These are phyloP conservation scores for Dothideomycetidae sp. DNA, from an alignment of 2,329 filamentous ascomycete genomes.

Conservation along the genomic window DNA sequence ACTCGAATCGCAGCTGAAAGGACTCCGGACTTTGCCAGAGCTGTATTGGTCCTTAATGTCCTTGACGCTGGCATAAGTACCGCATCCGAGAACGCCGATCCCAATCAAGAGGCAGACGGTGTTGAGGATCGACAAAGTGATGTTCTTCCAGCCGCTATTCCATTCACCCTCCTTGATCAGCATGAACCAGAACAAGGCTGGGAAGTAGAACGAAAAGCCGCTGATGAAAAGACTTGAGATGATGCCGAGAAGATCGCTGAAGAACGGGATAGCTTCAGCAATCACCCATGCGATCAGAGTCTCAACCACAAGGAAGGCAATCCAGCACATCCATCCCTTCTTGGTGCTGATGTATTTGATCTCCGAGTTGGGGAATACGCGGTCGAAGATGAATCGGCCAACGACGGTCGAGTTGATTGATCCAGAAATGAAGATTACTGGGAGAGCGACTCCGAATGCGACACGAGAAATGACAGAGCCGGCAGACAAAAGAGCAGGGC, in stretches of 20 bases:
- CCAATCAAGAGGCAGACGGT: constrained; percentile 26
- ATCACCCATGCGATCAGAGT: constrained; percentile 56
- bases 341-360: constrained; percentile 30
- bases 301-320: constrained; percentile 40
- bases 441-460: constrained; percentile 56
- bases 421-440: constrained; percentile 59
- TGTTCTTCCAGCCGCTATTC: constrained; percentile 33
- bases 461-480: constrained; percentile 43
- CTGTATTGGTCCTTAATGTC: constrained; percentile 31
- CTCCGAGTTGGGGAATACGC: constrained; percentile 44
- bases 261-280: constrained; percentile 57
- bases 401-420: constrained; percentile 49
- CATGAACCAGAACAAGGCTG: constrained; percentile 28
- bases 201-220: constrained; percentile 42
- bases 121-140: constrained; percentile 32
- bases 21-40: constrained; percentile 23
- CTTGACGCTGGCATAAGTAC: constrained; percentile 31
- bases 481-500: constrained; percentile 53
- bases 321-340: constrained; percentile 43
- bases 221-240: constrained; percentile 50
- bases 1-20: constrained; percentile 27
- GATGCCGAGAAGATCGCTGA: constrained; percentile 54
- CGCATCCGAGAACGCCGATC: constrained; percentile 21
- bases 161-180: constrained; percentile 34
- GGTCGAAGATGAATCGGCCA: constrained; percentile 45